These are phyloP conservation scores for Xylariomycetidae sp. DNA, from an alignment of 2,329 filamentous ascomycete genomes.

Conservation along the genomic window DNA sequence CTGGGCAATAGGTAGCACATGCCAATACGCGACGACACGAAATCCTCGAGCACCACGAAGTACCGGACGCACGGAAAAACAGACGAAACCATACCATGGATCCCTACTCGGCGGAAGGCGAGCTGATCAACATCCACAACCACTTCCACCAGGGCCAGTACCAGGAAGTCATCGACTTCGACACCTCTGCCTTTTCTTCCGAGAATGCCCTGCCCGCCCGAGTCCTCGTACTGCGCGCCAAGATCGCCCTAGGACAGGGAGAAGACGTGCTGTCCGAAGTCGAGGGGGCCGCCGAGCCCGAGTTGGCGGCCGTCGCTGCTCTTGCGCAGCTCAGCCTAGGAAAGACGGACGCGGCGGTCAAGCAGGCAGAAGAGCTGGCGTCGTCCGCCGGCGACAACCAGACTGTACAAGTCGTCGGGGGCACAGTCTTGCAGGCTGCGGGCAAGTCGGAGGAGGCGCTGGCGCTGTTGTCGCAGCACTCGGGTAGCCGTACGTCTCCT, in stretches of 20 bases:
- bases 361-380: conserved; percentile 58
- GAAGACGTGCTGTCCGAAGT: conserved; percentile 66
- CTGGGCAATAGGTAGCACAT: too few relatives aligned
- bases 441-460: conserved; percentile 84
- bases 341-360: conserved; percentile 54
- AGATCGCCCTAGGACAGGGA: conserved; percentile 74
- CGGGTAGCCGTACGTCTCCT: conserved; percentile 67
- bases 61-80: conserved; percentile 12
- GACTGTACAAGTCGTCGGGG: conserved; percentile 74
- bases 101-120: conserved; percentile 64
- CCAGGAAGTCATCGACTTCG: conserved; percentile 78
- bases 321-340: conserved; percentile 63
- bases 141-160: conserved; percentile 77
- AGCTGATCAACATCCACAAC: conserved; percentile 66
- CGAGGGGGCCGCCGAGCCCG: conserved; percentile 58
- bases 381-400: conserved; percentile 64
- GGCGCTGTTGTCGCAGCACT: conserved; percentile 71
- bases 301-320: conserved; percentile 69
- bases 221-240: conserved; percentile 73
- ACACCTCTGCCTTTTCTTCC: conserved; percentile 69
- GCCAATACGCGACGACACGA: too few relatives aligned
- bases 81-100: too few relatives aligned
- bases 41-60: background rate
- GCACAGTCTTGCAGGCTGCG: conserved; percentile 73
- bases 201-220: conserved; percentile 73